Evolutionary conservation across 345 rosid species (phyloP), one percentile per base, ranked within the genome.

Genomic region (Salix caprea): DNA sequence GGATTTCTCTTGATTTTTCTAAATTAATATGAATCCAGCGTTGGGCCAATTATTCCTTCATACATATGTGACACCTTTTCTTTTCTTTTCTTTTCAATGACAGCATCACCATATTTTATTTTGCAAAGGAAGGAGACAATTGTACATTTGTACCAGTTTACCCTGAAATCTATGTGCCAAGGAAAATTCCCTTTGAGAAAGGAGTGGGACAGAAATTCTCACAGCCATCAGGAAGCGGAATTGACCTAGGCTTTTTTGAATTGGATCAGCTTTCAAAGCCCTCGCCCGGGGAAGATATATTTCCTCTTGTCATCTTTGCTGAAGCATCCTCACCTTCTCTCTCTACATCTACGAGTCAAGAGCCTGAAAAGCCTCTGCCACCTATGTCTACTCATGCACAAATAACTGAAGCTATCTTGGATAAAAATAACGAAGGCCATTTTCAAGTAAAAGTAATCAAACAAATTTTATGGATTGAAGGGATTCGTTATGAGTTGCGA

Each of bases 91-190:
- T 42, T 62, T 26, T 37, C 19, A 37, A 66, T 74, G 65, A 39
- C 86, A 88, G 89, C 76, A 69, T 88, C 61, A 79, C 84, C 23
- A 70, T 88, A 69, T 58, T 75, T 71, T 85, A 81, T 83, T 80
- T 88, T 67, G 89, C 89, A 56, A 84, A 83, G 81, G 88, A 86
- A 81, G 91, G 80, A 67, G 39, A 70, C 5, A 78, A 82, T 75
- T 83, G 88, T 69, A 78, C 73, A 11, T 82, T 88, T 37, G 73
- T 58, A 34, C 85, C 88, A 36, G 21, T 67, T 13, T 73, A 81
- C 46, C 85, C 82, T 18, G 85, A 80, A 24, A 74, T 76, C 26
- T 73, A 75, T 71, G 77, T 10, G 44, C 79, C 88, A 3, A 75
- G 62, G 76, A 79, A 13, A 80, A 40, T 83, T 37, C 69, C 85